These are phyloP conservation scores for Lentinus polychrous DNA, from an alignment of 1,284 basidiomycete genomes.

Conservation along the genomic window DNA sequence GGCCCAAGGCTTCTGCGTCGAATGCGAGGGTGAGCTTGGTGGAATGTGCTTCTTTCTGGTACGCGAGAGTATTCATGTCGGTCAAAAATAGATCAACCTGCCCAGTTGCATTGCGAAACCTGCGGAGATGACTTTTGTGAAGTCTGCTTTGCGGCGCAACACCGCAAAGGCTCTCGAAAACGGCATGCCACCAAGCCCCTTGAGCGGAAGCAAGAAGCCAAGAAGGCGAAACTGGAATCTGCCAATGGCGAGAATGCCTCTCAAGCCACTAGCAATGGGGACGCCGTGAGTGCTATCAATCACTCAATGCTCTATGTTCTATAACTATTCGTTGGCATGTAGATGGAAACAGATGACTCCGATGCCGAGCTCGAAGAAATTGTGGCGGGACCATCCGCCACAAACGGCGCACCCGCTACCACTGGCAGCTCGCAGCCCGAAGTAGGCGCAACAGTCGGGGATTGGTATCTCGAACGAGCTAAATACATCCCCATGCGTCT, in stretches of 20 bases:
- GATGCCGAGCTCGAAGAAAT: conserved; percentile 34
- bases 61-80: neutral
- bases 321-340: conserved; percentile 40
- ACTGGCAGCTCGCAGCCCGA: conserved; percentile 46
- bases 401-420: conserved; percentile 18
- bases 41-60: no score
- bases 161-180: conserved; percentile 72
- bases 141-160: conserved; percentile 76
- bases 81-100: conserved; percentile 61
- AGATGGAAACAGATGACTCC: conserved; percentile 40
- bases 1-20: conserved; percentile 65
- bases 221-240: conserved; percentile 19
- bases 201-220: conserved; percentile 15
- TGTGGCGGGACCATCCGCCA: conserved; percentile 16
- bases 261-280: conserved; percentile 14
- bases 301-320: neutral
- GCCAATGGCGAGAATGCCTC: conserved; percentile 8
- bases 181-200: conserved; percentile 52
- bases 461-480: conserved; percentile 75
- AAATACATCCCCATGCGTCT: conserved; percentile 74
- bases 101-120: conserved; percentile 61
- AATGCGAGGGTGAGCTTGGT: conserved; percentile 63
- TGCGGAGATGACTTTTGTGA: conserved; percentile 72
- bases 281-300: conserved; percentile 18
- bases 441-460: conserved; percentile 54